Evolutionary conservation across 2,329 filamentous ascomycete genomes (phyloP).

Genomic region (Arachnomyces sp.): DNA sequence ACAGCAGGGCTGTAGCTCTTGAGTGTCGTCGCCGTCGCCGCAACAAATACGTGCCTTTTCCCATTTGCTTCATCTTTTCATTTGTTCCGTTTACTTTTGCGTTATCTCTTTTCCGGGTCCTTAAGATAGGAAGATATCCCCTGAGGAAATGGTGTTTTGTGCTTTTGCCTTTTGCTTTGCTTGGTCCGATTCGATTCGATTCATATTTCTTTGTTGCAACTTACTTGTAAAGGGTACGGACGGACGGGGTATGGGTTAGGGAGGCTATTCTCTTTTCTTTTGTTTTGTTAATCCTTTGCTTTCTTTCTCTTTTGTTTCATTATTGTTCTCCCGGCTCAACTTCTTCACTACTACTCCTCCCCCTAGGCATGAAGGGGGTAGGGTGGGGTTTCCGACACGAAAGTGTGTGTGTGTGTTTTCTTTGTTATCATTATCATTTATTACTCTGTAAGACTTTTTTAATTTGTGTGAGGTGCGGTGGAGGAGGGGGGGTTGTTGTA

Average conservation of each 20-base stretch:
- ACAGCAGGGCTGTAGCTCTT: no score
- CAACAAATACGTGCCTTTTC: no score
- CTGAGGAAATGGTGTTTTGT: background rate
- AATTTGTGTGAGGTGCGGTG: no score
- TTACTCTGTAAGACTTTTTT: background rate
- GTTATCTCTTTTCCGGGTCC: background rate
- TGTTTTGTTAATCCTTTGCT: background rate
- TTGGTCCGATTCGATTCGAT: no score
- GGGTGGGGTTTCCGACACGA: no score
- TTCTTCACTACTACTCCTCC: background rate
- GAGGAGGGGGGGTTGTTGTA: no score
- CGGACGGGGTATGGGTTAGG: background rate
- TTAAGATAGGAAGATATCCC: background rate
- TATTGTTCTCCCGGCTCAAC: background rate
- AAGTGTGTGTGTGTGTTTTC: background rate
- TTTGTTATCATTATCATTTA: background rate
- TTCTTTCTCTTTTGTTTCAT: background rate
- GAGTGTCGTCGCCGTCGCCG: no score
- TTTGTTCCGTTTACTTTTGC: background rate
- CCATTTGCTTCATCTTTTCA: background rate
- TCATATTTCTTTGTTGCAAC: background rate
- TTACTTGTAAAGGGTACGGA: background rate
- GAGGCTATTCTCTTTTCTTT: background rate
- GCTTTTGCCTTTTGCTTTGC: conserved; percentile 1
- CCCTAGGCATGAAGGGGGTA: background rate